Percentiles rank a stretch among this genome's conserved stretches.
phyloP scores from a whole-genome alignment of 495 filamentous ascomycete genomes.

The Sordaria brevicollis region DNA sequence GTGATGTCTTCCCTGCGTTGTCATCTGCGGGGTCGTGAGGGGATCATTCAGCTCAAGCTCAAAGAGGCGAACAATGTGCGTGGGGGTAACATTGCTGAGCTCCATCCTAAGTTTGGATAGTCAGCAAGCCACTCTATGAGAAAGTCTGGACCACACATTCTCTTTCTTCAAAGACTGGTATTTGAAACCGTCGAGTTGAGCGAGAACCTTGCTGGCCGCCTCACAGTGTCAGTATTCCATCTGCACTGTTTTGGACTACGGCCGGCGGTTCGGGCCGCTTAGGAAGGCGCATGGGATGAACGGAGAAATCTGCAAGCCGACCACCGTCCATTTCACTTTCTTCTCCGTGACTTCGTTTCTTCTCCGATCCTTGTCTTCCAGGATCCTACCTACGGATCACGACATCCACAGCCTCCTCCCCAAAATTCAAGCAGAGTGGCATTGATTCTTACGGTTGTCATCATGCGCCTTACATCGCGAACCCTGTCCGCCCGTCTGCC shows the following conservation, averaged over 20 bases:
- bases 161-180: background rate
- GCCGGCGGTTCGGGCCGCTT: background rate
- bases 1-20: background rate
- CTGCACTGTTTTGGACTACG: background rate
- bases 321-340: background rate
- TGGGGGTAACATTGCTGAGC: background rate
- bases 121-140: background rate
- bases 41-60: background rate
- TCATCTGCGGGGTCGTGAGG: background rate
- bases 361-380: background rate
- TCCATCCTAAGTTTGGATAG: background rate
- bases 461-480: background rate
- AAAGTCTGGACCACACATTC: background rate
- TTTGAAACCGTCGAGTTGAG: too few species aligned
- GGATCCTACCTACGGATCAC: background rate
- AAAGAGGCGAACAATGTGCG: background rate
- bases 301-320: background rate
- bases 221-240: background rate
- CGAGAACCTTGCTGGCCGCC: background rate
- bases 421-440: background rate
- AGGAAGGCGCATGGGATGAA: background rate
- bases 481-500: background rate
- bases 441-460: background rate
- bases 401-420: background rate
- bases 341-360: background rate